Evolutionary conservation across 768 basidiomycete genomes (phyloP), one percentile per base, ranked within the genome.

Genomic region (Trametes maxima): DNA sequence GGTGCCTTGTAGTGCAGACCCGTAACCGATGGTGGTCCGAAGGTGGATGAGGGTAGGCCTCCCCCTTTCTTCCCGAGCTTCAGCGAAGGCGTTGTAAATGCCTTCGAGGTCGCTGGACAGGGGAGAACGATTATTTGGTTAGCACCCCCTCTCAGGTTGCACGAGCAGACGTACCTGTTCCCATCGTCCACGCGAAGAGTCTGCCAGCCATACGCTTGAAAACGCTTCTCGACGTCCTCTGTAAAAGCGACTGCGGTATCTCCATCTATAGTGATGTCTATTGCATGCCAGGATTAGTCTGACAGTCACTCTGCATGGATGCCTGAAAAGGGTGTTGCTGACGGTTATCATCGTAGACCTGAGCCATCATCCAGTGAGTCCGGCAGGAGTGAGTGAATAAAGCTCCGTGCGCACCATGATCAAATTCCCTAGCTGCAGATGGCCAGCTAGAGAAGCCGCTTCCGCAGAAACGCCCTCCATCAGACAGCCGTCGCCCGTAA

Each of bases 261-360:
- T 64, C 95, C 95, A 72, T 98, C 95, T 68, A 98, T 97, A 65
- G 95, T 92, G 74, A 98, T 98, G 75, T 94, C 92, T 94, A 52
- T 36, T 33, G 8, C 28, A 33, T 8, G 28, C 28, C 28, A 3
- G n/a, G 46, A 47, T 55, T 50, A 61, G n/a, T 50, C 66, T 58
- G 64, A 60, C 11, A 22, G 3, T 40, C 8, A 11, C 11, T 58
- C 6, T 47, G 61, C 56, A 17, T 28, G 19, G 54, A 47, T 37
- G 56, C 54, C 21, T 40, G 14, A 25, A 22, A 22, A 37, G 52
- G 21, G 35, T 25, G 11, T 35, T 57, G 77, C 89, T 70, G 74
- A 94, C 92, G 90, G 79, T 98, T 97, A 77, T 97, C 94, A 71
- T 98, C 95, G 76, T 95, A 97, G 71, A 97, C 80, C 91, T 92